Evolutionary conservation across 2,329 filamentous ascomycete genomes (phyloP), one percentile per base, ranked within the genome.

Genomic region (Aspergillus clavatus): DNA sequence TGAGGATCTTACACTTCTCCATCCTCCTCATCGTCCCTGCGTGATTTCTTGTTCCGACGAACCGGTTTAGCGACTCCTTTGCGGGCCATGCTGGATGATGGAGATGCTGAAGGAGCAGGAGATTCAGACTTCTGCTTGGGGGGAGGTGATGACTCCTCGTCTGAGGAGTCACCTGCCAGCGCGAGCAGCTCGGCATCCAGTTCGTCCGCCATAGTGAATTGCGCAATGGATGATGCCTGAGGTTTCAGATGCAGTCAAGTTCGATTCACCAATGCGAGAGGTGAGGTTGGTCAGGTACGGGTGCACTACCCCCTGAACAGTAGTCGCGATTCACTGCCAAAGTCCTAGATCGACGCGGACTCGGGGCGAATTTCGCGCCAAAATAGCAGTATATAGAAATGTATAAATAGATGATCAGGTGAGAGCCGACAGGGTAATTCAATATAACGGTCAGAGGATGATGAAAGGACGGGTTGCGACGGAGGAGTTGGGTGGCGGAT

Each of bases 141-240:
- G 68, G 62, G 69, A 42, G 76, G 74, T 50, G 81, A 65, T 44
- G 69, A 65, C 54, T 79, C 76, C 51, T 77, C 75, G 52, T 76
- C 74, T 40, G 73, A 76, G 48, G 72, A 71, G 58, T 75, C 85
- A 56, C 87, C 93, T 43, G 90, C 93, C 54, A 97, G 83, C 62
- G 88, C 90, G 54, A 97, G 84, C 55, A 97, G 83, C 73, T 96
- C 91, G 59, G 91, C 89, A 65, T 97, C 91, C 56, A 96, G 80
- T 63, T 91, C 66, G 47, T 67, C 87, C 45, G 87, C 86, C 89
- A 95, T 95, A 60, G 54, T 77, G 53, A 61, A 57, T 57, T 23
- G 26, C 47, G 45, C 24, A 33, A 31, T 27, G 31, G 18, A 19
- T 18, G 38, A 26, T 40, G 43, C 37, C 45, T 48, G 45, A 47